phyloP scores from a whole-genome alignment of 441 rosid genomes.

The Croton laevigatus region DNA sequence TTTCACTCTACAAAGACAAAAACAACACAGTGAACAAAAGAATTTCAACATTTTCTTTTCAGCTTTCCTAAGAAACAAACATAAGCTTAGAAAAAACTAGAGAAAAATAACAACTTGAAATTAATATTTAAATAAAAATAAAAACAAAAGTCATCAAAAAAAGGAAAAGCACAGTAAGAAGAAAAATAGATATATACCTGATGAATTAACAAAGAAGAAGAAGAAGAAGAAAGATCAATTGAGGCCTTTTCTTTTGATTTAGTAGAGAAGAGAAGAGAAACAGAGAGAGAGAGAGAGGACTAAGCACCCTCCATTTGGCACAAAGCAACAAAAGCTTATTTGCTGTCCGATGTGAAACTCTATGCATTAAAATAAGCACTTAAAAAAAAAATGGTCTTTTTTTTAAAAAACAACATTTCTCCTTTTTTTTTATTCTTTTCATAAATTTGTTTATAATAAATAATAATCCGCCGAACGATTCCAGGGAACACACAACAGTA shows the following conservation, averaged over 20 bases:
- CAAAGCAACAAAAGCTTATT: constrained; percentile 43
- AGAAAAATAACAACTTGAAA: too few relatives aligned
- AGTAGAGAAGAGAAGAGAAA: constrained; percentile 3
- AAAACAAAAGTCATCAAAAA: not conserved
- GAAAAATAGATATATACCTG: not conserved
- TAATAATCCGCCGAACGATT: constrained; percentile 7
- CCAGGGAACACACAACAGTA: not conserved
- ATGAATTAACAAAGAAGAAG: not conserved
- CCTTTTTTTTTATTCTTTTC: not conserved
- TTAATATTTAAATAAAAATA: not conserved
- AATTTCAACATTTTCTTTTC: not conserved
- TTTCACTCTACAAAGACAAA: constrained; percentile 7
- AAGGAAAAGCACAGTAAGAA: not conserved
- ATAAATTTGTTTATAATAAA: not conserved
- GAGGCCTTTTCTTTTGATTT: constrained; percentile 8
- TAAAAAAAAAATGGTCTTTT: constrained; percentile 6
- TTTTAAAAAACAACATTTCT: not conserved
- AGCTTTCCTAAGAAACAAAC: constrained; percentile 23
- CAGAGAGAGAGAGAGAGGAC: constrained; percentile 15
- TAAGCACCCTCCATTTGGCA: constrained; percentile 75
- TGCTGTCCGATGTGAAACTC: constrained; percentile 52
- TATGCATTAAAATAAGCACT: constrained; percentile 40
- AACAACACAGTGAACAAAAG: not conserved
- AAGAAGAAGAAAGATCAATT: constrained; percentile 18
- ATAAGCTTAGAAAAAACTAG: not conserved